phyloP scores from a whole-genome alignment of 495 filamentous ascomycete species.

The Evernia prunastri region DNA sequence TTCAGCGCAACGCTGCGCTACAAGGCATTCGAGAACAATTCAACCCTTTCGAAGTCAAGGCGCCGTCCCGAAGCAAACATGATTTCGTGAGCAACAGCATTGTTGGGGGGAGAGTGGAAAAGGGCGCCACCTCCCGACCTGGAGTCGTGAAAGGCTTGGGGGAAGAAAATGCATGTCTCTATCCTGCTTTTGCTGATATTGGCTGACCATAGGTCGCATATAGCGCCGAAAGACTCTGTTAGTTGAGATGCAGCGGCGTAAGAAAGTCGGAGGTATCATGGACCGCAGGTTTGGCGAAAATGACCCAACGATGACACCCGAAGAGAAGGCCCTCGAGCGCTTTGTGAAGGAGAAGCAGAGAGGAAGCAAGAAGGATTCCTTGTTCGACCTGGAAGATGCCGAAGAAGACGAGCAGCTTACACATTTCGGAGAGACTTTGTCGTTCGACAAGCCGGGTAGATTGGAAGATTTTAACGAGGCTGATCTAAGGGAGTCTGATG shows the following conservation, averaged over 20 bases:
- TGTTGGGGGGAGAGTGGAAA: constrained; percentile 43
- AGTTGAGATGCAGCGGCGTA: constrained; percentile 74
- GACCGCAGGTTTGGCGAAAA: constrained; percentile 95
- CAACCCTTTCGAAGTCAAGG: constrained; percentile 94
- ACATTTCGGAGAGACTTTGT: constrained; percentile 70
- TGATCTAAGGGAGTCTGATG: constrained; percentile 52
- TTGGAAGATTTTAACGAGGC: constrained; percentile 69
- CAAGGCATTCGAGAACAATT: constrained; percentile 85
- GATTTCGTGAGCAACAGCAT: constrained; percentile 59
- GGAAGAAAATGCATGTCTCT: constrained; percentile 66
- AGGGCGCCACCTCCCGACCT: constrained; percentile 59
- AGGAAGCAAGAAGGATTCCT: constrained; percentile 58
- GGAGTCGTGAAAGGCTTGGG: constrained; percentile 77
- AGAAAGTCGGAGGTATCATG: constrained; percentile 86
- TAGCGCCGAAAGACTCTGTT: constrained; percentile 74
- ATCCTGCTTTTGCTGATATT: constrained; percentile 16
- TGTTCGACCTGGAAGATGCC: constrained; percentile 88
- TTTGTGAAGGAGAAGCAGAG: constrained; percentile 79
- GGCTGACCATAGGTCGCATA: constrained; percentile 57
- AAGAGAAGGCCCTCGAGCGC: constrained; percentile 86
- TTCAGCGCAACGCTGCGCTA: constrained; percentile 67
- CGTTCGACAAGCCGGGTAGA: constrained; percentile 47
- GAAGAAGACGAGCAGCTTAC: constrained; percentile 68
- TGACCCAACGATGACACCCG: constrained; percentile 85
- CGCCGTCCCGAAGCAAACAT: constrained; percentile 63